phyloP scores from a whole-genome alignment of 1,284 basidiomycete genomes.

The Austroboletus niveus region DNA sequence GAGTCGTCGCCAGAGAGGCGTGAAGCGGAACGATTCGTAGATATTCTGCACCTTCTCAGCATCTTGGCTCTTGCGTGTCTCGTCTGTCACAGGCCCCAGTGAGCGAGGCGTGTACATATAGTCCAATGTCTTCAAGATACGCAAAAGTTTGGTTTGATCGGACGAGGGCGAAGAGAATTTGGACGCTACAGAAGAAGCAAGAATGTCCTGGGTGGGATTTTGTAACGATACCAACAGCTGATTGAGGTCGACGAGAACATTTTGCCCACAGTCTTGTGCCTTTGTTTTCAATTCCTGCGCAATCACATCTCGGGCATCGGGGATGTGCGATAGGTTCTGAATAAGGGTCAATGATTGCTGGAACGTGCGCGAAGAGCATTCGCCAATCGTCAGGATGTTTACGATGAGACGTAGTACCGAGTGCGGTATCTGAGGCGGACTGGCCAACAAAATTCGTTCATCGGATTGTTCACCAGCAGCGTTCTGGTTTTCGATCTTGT shows the following conservation, averaged over 20 bases:
- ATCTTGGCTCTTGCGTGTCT: conserved; percentile 47
- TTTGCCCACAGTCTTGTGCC: conserved; percentile 83
- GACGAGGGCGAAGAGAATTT: conserved; percentile 93
- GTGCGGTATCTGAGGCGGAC: conserved; percentile 81
- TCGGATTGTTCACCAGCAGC: conserved; percentile 43
- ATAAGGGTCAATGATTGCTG: conserved; percentile 87
- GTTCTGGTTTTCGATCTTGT: conserved; percentile 28
- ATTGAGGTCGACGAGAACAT: conserved; percentile 72
- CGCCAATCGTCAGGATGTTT: conserved; percentile 90
- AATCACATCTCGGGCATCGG: conserved; percentile 84
- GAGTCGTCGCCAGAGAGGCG: conserved; percentile 81
- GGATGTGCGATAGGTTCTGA: conserved; percentile 84
- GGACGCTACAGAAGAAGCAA: conserved; percentile 69
- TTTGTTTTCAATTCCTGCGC: conserved; percentile 82
- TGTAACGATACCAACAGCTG: conserved; percentile 68
- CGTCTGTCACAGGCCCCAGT: conserved; percentile 38
- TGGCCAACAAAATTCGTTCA: conserved; percentile 64
- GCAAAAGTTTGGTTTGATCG: conserved; percentile 87
- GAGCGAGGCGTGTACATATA: conserved; percentile 85
- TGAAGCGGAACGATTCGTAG: conserved; percentile 87
- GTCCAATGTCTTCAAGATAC: conserved; percentile 93
- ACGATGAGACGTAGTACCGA: conserved; percentile 83
- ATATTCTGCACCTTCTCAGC: conserved; percentile 82
- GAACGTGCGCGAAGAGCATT: conserved; percentile 94
- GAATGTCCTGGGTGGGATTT: conserved; percentile 51